These are phyloP conservation scores for Cystobasidiaceae sp. DNA, from an alignment of 1,284 basidiomycete genomes.

Conservation along the genomic window DNA sequence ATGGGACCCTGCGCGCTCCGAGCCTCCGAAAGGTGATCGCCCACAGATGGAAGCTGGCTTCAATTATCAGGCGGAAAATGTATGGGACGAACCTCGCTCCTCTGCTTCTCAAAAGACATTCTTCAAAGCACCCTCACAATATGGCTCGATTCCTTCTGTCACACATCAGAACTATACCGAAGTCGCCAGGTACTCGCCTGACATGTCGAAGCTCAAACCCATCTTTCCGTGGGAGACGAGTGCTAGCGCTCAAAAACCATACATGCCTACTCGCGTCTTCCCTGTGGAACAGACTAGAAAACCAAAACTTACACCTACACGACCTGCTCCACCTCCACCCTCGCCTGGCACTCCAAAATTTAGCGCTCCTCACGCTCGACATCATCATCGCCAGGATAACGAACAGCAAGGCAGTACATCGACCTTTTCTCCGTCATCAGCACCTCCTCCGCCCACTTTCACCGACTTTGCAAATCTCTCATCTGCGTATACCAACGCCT, in stretches of 20 bases:
- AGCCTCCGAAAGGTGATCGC: slow-evolving; percentile 48
- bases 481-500: slow-evolving; percentile 67
- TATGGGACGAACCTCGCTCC: slow-evolving; percentile 50
- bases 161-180: slow-evolving; percentile 51
- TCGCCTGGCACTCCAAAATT: slow-evolving; percentile 44
- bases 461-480: slow-evolving; percentile 55
- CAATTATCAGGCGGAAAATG: slow-evolving; percentile 49
- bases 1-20: slow-evolving; percentile 51
- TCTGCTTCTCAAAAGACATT: slow-evolving; percentile 46
- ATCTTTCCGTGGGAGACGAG: slow-evolving; percentile 90
- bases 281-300: slow-evolving; percentile 49
- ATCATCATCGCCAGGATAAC: slow-evolving; percentile 15
- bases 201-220: slow-evolving; percentile 64
- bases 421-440: slow-evolving; percentile 35
- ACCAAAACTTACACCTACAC: slow-evolving; percentile 50
- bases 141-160: slow-evolving; percentile 44
- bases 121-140: slow-evolving; percentile 57
- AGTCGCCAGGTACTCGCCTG: slow-evolving; percentile 55
- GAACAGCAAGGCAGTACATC: slow-evolving; percentile 17
- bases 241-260: not conserved
- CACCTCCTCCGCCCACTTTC: slow-evolving; percentile 39
- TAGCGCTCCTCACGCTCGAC: slow-evolving; percentile 25
- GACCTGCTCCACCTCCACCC: slow-evolving; percentile 45
- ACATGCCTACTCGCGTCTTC: slow-evolving; percentile 63
- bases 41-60: slow-evolving; percentile 51